A percentile compares a stretch with the other conserved stretches of the same genome.
Conservation (phyloP, 1,139 yeast species). For the Blastobotrys persicus region DNA sequence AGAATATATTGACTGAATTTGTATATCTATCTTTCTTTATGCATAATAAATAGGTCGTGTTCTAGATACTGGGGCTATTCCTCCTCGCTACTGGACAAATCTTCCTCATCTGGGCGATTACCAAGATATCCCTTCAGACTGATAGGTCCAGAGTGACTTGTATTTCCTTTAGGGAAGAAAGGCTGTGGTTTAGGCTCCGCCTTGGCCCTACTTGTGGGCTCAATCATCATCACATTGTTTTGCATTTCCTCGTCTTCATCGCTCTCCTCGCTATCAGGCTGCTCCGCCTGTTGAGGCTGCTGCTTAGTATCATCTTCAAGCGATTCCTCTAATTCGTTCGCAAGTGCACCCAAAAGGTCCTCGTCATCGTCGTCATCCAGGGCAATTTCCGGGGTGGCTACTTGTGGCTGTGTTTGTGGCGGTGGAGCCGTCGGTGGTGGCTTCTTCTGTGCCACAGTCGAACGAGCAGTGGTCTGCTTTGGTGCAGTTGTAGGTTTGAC, state of each 20-base stretch:
- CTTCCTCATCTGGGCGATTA: constrained; percentile 27
- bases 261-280: constrained; percentile 21
- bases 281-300: constrained; percentile 1
- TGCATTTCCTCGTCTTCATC: constrained; percentile 22
- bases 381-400: background rate
- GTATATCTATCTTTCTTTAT: background rate
- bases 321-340: constrained; percentile 30
- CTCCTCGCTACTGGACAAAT: constrained; percentile 30
- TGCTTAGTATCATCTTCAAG: constrained; percentile 25
- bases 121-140: constrained; percentile 27
- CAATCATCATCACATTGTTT: constrained; percentile 16
- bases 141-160: constrained; percentile 22
- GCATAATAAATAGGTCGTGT: background rate
- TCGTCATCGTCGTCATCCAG: constrained; percentile 34
- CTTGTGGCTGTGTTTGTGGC: background rate
- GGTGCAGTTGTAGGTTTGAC: constrained; percentile 9
- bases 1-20: no score
- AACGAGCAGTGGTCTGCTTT: background rate
- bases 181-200: background rate
- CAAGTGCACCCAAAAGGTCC: constrained; percentile 33
- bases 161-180: constrained; percentile 13
- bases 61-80: constrained; percentile 17
- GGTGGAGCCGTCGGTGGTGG: background rate
- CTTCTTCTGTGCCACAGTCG: background rate
- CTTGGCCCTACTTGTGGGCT: constrained; percentile 10